Percentiles rank a stretch among this genome's conserved stretches.
Conservation (phyloP, 768 basidiomycete genomes). For the Leucocoprinus leucothites region DNA sequence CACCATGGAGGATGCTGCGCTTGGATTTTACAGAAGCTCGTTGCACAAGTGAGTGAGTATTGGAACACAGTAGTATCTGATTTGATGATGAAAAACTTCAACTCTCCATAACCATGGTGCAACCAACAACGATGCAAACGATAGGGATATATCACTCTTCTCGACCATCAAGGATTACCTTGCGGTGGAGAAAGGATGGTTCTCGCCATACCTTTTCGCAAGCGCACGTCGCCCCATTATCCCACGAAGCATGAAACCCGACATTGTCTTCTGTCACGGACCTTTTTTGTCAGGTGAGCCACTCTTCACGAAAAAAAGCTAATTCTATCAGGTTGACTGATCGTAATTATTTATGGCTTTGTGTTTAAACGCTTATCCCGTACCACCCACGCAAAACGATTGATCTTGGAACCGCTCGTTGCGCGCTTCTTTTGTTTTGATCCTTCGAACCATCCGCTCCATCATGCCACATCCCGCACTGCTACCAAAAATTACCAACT, state of each 20-base stretch:
- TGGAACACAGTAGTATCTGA: neutral
- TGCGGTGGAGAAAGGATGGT: conserved; percentile 65
- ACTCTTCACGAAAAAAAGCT: neutral
- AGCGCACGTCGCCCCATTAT: conserved; percentile 58
- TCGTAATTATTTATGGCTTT: too few species aligned
- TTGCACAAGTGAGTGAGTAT: conserved; percentile 44
- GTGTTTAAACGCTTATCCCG: too few species aligned
- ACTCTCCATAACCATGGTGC: neutral
- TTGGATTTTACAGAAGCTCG: conserved; percentile 62
- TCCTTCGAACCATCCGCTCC: too few species aligned
- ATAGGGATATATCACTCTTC: conserved; percentile 56
- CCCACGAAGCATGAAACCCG: conserved; percentile 60
- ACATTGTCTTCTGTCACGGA: conserved; percentile 62
- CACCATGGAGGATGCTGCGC: conserved; percentile 52
- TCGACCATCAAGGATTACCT: conserved; percentile 60
- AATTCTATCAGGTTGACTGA: too few species aligned
- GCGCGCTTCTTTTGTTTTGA: too few species aligned
- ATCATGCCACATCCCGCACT: too few species aligned
- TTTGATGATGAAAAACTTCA: neutral
- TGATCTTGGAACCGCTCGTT: neutral
- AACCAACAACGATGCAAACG: too few species aligned
- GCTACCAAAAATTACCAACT: too few species aligned
- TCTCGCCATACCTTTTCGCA: conserved; percentile 63
- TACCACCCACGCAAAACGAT: too few species aligned
- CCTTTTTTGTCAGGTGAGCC: conserved; percentile 54